Evolutionary conservation across 345 rosid species (phyloP), one percentile per base, ranked within the genome.

Genomic region (Noccaea bulbosa): DNA sequence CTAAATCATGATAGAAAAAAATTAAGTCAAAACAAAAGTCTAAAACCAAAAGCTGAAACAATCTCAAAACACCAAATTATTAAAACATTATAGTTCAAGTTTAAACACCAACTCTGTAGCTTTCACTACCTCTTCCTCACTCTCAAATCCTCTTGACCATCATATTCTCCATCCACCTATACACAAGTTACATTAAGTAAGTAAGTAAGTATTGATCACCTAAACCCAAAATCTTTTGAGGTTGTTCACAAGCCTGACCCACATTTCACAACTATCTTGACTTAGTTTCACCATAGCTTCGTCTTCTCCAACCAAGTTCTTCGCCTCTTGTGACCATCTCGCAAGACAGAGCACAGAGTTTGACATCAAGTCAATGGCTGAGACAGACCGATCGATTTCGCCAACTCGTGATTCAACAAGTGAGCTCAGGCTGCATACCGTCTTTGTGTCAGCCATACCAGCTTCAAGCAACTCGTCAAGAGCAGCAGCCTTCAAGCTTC

Each of bases 321-420:
- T 82, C 1, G 89, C 82, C 78, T 87, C 90, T 40, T 63, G 50
- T 67, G 86, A 85, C 95, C 95, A 89, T 75, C 85, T 81, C 16
- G 72, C 79, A 6, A 89, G 83, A 81, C 90, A 83, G 60, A 62
- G 76, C 70, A 86, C 90, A 57, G 95, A 87, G 47, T 80, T 83
- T 10, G 86, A 80, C 92, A 89, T 86, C 55, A 89, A 46, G 52
- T 89, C 84, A 60, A 89, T 74, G 15, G 95, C 84, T 71, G 79
- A 68, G 60, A 85, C 63, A 54, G 91, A 88, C 78, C 88, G 69
- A 20, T 73, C 82, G 35, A 68, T 75, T 61, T 86, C 84, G 7
- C 85, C 88, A 54, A 89, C 82, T 30, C 86, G 85, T 58, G 92
- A 89, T 70, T 80, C 88, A 8, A 92, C 92, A 85, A 89, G n/a